phyloP scores from a whole-genome alignment of 257 asterid genomes.

The Fraxinus pennsylvanica region DNA sequence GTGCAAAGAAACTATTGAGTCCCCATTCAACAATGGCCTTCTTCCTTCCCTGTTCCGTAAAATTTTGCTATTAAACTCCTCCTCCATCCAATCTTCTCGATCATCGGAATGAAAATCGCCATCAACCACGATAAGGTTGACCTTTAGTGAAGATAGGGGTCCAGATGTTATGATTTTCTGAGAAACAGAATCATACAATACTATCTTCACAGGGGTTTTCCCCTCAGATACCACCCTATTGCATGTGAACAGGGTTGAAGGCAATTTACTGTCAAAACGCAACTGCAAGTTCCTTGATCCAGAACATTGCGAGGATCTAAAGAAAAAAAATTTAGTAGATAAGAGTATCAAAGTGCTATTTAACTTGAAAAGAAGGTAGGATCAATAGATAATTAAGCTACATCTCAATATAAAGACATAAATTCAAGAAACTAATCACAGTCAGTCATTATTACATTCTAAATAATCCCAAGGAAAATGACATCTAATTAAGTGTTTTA shows the following conservation, averaged over 20 bases:
- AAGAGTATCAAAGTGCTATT: background rate
- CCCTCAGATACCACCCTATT: conserved; percentile 36
- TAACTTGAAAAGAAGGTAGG: background rate
- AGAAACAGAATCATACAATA: conserved; percentile 35
- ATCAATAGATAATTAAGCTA: background rate
- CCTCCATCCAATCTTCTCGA: conserved; percentile 33
- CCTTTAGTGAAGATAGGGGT: conserved; percentile 35
- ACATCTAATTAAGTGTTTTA: background rate
- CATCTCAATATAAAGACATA: background rate
- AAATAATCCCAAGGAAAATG: background rate
- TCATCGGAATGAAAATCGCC: conserved; percentile 43
- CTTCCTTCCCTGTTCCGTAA: conserved; percentile 40
- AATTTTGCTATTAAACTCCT: conserved; percentile 36
- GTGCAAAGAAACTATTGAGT: conserved; percentile 34
- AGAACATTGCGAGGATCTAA: conserved; percentile 42
- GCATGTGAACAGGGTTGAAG: conserved; percentile 38
- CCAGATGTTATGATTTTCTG: conserved; percentile 32
- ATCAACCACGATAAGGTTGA: conserved; percentile 39
- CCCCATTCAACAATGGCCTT: conserved; percentile 45
- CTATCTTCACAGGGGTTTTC: conserved; percentile 29
- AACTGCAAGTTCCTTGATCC: conserved; percentile 39
- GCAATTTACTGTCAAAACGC: conserved; percentile 34
- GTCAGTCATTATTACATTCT: background rate
- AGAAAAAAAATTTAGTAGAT: conserved; percentile 8
- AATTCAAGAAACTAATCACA: background rate